A percentile compares a stretch with the other conserved stretches of the same genome.
phyloP scores from a whole-genome alignment of 2,329 filamentous ascomycete genomes.

The Aspergillus aculeatus region DNA sequence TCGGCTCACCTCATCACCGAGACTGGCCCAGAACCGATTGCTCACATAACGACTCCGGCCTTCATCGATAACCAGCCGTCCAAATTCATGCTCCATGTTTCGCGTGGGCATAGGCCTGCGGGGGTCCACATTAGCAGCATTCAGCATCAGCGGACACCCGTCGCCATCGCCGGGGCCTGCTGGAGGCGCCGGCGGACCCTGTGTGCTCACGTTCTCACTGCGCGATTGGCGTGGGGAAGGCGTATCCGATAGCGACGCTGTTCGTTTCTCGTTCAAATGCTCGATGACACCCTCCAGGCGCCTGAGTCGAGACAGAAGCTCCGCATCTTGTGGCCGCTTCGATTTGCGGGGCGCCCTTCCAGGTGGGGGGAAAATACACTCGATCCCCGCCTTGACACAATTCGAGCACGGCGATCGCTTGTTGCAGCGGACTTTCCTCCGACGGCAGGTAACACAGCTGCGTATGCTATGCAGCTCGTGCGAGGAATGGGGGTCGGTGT shows the following conservation, averaged over 20 bases:
- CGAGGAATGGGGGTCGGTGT: conserved; percentile 5
- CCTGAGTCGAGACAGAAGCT: conserved; percentile 57
- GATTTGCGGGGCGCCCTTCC: conserved; percentile 60
- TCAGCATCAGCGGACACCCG: conserved; percentile 14
- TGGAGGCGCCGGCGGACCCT: not conserved
- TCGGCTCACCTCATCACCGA: conserved; percentile 57
- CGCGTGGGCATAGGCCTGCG: conserved; percentile 21
- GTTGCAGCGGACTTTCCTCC: conserved; percentile 50
- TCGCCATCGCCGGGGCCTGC: conserved; percentile 2
- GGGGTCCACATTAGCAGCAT: conserved; percentile 13
- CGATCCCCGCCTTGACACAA: conserved; percentile 51
- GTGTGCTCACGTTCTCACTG: conserved; percentile 1
- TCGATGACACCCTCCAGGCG: conserved; percentile 62
- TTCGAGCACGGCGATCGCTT: conserved; percentile 50
- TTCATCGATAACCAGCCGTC: conserved; percentile 59
- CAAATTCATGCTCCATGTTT: conserved; percentile 51
- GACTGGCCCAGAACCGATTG: conserved; percentile 60
- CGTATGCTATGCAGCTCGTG: conserved; percentile 35
- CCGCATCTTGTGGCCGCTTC: conserved; percentile 58
- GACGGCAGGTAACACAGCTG: conserved; percentile 49
- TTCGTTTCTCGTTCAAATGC: conserved; percentile 52
- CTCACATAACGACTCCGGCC: conserved; percentile 62
- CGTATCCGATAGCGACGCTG: not conserved
- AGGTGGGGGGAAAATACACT: conserved; percentile 63
- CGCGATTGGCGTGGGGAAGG: conserved; percentile 14